Conservation (phyloP, 2,329 filamentous ascomycete species). For the Lecanicillium sp. region DNA sequence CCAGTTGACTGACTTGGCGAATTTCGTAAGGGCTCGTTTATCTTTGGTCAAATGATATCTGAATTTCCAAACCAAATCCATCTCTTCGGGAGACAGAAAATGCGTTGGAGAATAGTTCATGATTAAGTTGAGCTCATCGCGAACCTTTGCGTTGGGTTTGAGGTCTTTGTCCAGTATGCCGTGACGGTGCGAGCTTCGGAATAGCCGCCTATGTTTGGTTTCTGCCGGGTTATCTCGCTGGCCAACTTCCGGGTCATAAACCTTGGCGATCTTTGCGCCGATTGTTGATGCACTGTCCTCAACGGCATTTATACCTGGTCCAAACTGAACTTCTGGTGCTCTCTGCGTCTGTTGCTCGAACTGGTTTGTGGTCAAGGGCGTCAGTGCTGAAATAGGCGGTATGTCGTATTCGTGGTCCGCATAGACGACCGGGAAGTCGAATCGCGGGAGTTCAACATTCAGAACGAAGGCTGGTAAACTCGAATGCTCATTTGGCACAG, state of each 20-base stretch:
- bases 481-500: slow-evolving; percentile 35
- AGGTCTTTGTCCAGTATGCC: slow-evolving; percentile 92
- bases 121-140: slow-evolving; percentile 87
- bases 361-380: slow-evolving; percentile 50
- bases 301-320: slow-evolving; percentile 76
- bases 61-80: slow-evolving; percentile 96
- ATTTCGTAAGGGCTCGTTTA: slow-evolving; percentile 89
- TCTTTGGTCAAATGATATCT: slow-evolving; percentile 89
- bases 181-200: slow-evolving; percentile 83
- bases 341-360: slow-evolving; percentile 65
- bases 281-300: slow-evolving; percentile 43
- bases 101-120: slow-evolving; percentile 92
- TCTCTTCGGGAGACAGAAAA: slow-evolving; percentile 80
- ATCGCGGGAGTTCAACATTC: slow-evolving; percentile 86
- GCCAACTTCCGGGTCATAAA: slow-evolving; percentile 91
- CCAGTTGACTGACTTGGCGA: slow-evolving; percentile 98
- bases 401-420: slow-evolving; percentile 88
- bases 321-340: slow-evolving; percentile 81
- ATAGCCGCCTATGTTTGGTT: slow-evolving; percentile 85
- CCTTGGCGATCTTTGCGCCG: slow-evolving; percentile 63
- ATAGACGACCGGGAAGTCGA: slow-evolving; percentile 94
- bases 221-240: slow-evolving; percentile 89
- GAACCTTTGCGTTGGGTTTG: slow-evolving; percentile 91
- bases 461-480: slow-evolving; percentile 64
- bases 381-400: slow-evolving; percentile 72